Evolutionary conservation across 78 protist genomes (phyloP), one percentile per base, ranked within the genome.

Genomic region (Protostelium mycophagum): DNA sequence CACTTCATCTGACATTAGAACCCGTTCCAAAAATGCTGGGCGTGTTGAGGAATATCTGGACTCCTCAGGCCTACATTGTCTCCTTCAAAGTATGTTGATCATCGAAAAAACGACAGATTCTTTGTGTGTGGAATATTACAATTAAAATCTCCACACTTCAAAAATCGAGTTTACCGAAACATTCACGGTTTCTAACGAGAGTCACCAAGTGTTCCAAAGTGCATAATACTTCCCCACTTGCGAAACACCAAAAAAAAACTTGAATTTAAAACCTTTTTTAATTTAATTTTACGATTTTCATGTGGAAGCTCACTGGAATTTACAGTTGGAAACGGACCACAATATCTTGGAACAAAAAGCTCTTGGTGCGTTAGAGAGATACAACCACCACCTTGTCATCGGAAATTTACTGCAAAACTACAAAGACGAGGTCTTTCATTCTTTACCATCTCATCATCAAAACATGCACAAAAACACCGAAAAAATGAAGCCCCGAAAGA

Each of bases 281-380:
- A n/a, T n/a, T n/a, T n/a, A n/a, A n/a, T n/a, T n/a, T n/a, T n/a
- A n/a, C n/a, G n/a, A n/a, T n/a, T n/a, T n/a, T n/a, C n/a, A n/a
- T n/a, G n/a, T n/a, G n/a, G n/a, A n/a, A n/a, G n/a, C n/a, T n/a
- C n/a, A n/a, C n/a, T n/a, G n/a, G n/a, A n/a, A n/a, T n/a, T n/a
- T 51, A 25, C 73, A 51, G 73, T 91, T 95, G 83, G 97, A 95
- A 84, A 93, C 97, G 16, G 97, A 95, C 85, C 31, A 84, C 36
- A n/a, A 63, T 38, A 86, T 95, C 38, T 83, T 95, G 10, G 83
- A 88, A 34, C 0, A 37, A 0, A 95, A 95, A 85, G 88, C 91
- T 63, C 10, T 36, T 1, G 34, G n/a, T 29, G 87, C 95, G 34
- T 36, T 93, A 1, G 10, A 84, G 25, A 85, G 83, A 34, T 93